These are phyloP conservation scores for Zalaria obscura DNA, from an alignment of 2,329 filamentous ascomycete genomes.

Conservation along the genomic window DNA sequence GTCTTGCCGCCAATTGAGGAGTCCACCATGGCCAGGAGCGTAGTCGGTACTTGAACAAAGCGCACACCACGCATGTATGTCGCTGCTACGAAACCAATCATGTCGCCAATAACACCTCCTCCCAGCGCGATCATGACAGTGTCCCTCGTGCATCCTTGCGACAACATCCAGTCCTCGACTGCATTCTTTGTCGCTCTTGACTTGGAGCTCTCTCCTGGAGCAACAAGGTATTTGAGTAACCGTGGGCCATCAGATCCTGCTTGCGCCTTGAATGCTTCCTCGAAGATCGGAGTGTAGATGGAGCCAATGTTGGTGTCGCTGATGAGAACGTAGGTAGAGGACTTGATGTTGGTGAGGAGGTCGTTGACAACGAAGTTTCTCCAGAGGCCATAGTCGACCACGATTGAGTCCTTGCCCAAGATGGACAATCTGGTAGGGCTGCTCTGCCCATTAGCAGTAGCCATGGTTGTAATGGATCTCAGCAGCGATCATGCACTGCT, in stretches of 20 bases:
- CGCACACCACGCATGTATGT: slow-evolving; percentile 97
- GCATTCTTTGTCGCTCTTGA: slow-evolving; percentile 84
- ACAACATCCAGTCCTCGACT: slow-evolving; percentile 95
- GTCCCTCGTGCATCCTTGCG: slow-evolving; percentile 83
- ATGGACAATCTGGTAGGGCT: slow-evolving; percentile 57
- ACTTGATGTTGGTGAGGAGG: slow-evolving; percentile 59
- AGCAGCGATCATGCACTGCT: no score
- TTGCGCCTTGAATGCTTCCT: slow-evolving; percentile 44
- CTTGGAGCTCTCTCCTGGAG: slow-evolving; percentile 88
- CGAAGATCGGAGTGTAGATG: slow-evolving; percentile 68
- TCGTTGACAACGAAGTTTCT: slow-evolving; percentile 67
- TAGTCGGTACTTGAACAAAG: slow-evolving; percentile 93
- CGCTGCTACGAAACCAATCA: slow-evolving; percentile 93
- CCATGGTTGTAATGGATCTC: background rate
- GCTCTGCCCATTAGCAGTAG: background rate
- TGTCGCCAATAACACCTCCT: slow-evolving; percentile 91
- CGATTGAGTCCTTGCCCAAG: slow-evolving; percentile 76
- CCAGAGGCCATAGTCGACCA: slow-evolving; percentile 88
- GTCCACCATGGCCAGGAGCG: slow-evolving; percentile 91
- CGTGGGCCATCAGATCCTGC: slow-evolving; percentile 31
- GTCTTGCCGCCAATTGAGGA: slow-evolving; percentile 98
- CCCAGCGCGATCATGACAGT: slow-evolving; percentile 90
- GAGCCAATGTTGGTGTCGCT: slow-evolving; percentile 86
- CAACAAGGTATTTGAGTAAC: slow-evolving; percentile 71
- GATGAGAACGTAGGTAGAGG: slow-evolving; percentile 89